Conservation (phyloP, 352 stramenopile genomes). For the Plasmopara muralis region DNA sequence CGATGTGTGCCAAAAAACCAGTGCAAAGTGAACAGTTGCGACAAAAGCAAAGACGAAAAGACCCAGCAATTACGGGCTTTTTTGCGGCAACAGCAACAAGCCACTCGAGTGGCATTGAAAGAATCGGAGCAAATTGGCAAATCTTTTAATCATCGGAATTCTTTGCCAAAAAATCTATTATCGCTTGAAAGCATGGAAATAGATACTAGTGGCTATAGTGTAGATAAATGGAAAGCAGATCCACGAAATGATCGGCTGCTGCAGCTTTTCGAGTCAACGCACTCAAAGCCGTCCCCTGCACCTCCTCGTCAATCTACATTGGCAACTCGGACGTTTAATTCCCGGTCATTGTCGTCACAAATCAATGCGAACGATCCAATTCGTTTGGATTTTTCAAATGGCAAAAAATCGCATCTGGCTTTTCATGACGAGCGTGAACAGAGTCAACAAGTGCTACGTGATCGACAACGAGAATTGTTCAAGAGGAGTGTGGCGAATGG, state of each 20-base stretch:
- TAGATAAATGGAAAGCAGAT: background rate
- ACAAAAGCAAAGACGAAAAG: slow-evolving; percentile 16
- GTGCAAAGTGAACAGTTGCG: no score
- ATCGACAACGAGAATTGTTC: slow-evolving; percentile 21
- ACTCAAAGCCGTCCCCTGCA: slow-evolving; percentile 3
- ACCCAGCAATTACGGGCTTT: slow-evolving; percentile 21
- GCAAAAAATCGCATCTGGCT: slow-evolving; percentile 3
- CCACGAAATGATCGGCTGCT: background rate
- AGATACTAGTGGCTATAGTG: background rate
- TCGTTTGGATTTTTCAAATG: background rate
- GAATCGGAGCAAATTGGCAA: slow-evolving; percentile 15
- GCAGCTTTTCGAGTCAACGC: slow-evolving; percentile 5
- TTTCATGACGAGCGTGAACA: slow-evolving; percentile 7
- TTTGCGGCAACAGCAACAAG: slow-evolving; percentile 24
- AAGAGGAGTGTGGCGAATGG: slow-evolving; percentile 8
- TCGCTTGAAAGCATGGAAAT: slow-evolving; percentile 7
- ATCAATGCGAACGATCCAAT: background rate
- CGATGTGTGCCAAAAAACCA: background rate
- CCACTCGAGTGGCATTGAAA: slow-evolving; percentile 16
- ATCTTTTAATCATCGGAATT: background rate
- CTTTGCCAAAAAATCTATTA: slow-evolving; percentile 13
- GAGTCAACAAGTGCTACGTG: slow-evolving; percentile 9
- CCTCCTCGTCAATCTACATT: background rate
- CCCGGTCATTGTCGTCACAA: slow-evolving; percentile 4
- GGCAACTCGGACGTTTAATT: slow-evolving; percentile 10